Conservation (phyloP, 345 rosid species). For the Eutrema japonicum region DNA sequence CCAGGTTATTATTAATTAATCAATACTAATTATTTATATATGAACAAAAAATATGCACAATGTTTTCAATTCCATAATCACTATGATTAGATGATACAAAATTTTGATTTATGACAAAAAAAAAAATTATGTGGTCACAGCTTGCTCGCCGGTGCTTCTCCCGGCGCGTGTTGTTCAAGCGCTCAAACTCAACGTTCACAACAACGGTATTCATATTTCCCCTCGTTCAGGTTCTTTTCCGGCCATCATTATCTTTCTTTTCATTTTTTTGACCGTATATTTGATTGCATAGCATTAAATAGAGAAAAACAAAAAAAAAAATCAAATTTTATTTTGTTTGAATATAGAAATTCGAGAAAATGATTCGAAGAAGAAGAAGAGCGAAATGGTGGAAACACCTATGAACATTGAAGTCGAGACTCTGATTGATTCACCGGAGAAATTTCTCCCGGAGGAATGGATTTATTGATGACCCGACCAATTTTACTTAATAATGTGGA, state of each 20-base stretch:
- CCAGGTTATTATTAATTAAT: constrained; percentile 50
- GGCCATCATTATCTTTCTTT: background rate
- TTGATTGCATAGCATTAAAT: background rate
- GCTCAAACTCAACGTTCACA: constrained; percentile 56
- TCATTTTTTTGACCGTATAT: background rate
- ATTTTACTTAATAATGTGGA: constrained; percentile 16
- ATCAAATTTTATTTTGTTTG: background rate
- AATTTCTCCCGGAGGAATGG: constrained; percentile 85
- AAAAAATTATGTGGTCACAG: constrained; percentile 34
- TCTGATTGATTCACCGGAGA: constrained; percentile 56
- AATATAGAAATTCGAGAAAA: constrained; percentile 43
- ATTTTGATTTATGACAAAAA: background rate
- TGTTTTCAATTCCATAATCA: background rate
- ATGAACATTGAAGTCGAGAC: constrained; percentile 37
- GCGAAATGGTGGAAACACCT: constrained; percentile 36
- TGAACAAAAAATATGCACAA: background rate
- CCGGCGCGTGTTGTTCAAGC: constrained; percentile 64
- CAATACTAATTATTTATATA: background rate
- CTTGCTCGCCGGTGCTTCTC: constrained; percentile 62
- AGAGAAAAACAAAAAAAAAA: constrained; percentile 6
- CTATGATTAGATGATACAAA: no score
- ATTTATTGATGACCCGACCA: constrained; percentile 52
- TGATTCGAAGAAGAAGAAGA: constrained; percentile 35
- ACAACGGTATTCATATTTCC: constrained; percentile 51
- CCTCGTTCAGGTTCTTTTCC: constrained; percentile 46